Conservation (phyloP, 169 alveolate species). For the Eimeria necatrix region DNA sequence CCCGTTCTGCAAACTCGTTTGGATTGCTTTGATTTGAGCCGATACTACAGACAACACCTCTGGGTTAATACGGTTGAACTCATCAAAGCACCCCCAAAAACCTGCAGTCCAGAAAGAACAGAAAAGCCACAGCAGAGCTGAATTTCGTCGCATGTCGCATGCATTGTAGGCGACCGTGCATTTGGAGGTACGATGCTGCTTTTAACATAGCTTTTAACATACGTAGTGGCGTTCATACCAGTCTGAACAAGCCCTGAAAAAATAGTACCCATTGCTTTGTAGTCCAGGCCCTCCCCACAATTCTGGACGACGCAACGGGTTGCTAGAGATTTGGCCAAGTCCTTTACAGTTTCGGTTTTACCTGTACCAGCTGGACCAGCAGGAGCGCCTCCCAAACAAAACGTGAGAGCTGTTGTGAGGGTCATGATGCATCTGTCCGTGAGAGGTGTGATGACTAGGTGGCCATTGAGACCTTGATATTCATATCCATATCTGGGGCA, state of each 20-base stretch:
- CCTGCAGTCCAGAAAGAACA: conserved; percentile 86
- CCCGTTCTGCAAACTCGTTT: conserved; percentile 94
- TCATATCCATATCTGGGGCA: conserved; percentile 94
- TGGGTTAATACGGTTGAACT: conserved; percentile 97
- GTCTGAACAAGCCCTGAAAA: conserved; percentile 94
- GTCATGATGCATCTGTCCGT: conserved; percentile 98
- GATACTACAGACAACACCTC: conserved; percentile 98
- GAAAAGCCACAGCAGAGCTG: no score
- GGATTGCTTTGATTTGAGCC: conserved; percentile 96
- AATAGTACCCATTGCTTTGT: conserved; percentile 96
- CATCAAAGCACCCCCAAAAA: conserved; percentile 99
- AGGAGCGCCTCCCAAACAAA: conserved; percentile 96
- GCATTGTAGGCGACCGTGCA: no score
- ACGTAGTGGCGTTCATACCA: conserved; percentile 38
- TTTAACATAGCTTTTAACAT: background rate
- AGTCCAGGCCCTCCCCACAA: conserved; percentile 95
- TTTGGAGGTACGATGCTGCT: background rate
- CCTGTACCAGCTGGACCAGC: conserved; percentile 99
- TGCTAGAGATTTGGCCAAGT: conserved; percentile 97
- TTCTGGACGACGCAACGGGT: conserved; percentile 97
- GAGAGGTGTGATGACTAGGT: conserved; percentile 96
- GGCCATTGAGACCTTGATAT: conserved; percentile 97
- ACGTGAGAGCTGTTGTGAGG: conserved; percentile 95
- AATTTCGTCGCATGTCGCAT: no score
- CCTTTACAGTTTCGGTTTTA: conserved; percentile 97